Conservation (phyloP, 164 flowering plant genomes). For the Aristolochia californica region DNA sequence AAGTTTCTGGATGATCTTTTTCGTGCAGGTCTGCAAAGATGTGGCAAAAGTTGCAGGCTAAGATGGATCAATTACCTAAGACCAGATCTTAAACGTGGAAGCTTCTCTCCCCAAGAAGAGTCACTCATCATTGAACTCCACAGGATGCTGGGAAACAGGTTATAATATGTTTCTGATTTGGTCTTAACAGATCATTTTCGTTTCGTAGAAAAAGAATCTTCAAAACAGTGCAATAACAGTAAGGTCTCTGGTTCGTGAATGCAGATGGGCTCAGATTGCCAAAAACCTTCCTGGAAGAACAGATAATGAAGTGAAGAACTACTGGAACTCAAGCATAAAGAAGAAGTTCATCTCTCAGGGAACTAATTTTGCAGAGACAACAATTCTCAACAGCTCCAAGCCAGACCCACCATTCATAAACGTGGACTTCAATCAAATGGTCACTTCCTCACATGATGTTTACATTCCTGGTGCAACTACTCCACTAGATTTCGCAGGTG, state of each 20-base stretch:
- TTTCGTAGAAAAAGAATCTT: background rate
- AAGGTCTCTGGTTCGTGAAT: conserved; percentile 3
- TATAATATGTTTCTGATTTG: background rate
- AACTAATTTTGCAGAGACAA: conserved; percentile 9
- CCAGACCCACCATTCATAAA: conserved; percentile 11
- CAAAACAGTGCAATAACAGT: background rate
- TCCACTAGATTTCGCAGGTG: conserved; percentile 13
- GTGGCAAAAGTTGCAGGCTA: conserved; percentile 88
- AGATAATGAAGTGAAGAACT: conserved; percentile 91
- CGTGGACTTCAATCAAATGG: conserved; percentile 21
- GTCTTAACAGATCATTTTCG: too few relatives aligned
- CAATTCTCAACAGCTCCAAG: conserved; percentile 13
- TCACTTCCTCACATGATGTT: conserved; percentile 17
- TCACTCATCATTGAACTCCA: conserved; percentile 81
- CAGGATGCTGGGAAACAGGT: conserved; percentile 78
- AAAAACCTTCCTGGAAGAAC: conserved; percentile 86
- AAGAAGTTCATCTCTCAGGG: conserved; percentile 51
- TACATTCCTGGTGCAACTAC: conserved; percentile 13
- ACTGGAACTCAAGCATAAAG: conserved; percentile 88
- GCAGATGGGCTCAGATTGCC: conserved; percentile 93
- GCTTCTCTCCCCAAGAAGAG: conserved; percentile 69
- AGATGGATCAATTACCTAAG: conserved; percentile 87
- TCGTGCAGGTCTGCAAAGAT: conserved; percentile 64
- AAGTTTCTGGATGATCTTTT: background rate
- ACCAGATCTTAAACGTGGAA: conserved; percentile 85